Evolutionary conservation across 129 eudicot genomes (phyloP), one percentile per base, ranked within the genome.

Genomic region (Saussurea involucrata): DNA sequence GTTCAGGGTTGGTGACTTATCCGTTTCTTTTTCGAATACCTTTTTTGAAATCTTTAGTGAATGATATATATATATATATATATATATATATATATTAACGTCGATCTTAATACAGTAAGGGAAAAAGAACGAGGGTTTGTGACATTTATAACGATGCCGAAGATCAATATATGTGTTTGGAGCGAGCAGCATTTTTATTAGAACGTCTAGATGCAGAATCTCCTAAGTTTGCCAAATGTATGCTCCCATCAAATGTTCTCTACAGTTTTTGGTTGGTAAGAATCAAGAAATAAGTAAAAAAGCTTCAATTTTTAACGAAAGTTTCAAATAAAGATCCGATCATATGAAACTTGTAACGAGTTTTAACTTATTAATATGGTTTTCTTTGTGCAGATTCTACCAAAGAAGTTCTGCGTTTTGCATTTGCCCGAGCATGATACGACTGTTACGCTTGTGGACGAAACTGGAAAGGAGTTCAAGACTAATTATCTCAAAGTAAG

Each of bases 221-320:
- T 25, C 97, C 97, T n/a, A 82, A 84, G 64, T 92, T 92, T 80
- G 74, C 80, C 13, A 92, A 92, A 78, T 78, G 87, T 49, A 86
- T 92, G 97, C 91, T 92, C 78, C 96, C 96, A 8, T 89, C 97
- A 49, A 90, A 92, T 72, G 97, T 92, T 73, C 63, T 87, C 27
- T 83, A 88, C 71, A 84, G 96, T 58, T 92, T 87, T 83, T 92
- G 97, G 97, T 32, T 92, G 97, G 97, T 92, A 76, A 89, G 93
- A 81, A 74, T 66, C 63, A 53, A 73, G 63, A 66, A 44, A 6
- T 57, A 32, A 37, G 44, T 37, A 53, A 31, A 27, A 27, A 73
- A 21, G 17, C 8, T 77, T 70, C 73, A 20, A 12, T 75, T 42
- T 76, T 69, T 53, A 6, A 24, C 8, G 46, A 18, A 24, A 21